A percentile compares a stretch with the other conserved stretches of the same genome.
Evolutionary conservation across 768 basidiomycete genomes (phyloP).

Genomic region (Tephrocybe sp.): DNA sequence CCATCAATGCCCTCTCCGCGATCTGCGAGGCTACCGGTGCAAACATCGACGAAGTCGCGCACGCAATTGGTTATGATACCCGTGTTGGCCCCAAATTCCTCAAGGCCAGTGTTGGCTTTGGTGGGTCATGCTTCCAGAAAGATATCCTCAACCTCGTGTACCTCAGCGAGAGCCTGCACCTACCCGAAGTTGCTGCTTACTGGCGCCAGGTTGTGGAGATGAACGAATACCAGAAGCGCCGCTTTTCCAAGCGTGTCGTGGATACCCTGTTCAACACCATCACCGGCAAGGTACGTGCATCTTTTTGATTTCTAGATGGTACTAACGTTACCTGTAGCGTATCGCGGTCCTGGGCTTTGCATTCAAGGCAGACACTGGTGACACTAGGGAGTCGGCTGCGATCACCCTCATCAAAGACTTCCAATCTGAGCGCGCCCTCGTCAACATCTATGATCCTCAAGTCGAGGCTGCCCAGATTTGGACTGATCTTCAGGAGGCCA

Average conservation of each 20-base stretch:
- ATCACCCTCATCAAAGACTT: slow-evolving; percentile 95
- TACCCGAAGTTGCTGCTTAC: slow-evolving; percentile 96
- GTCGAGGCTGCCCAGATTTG: slow-evolving; percentile 87
- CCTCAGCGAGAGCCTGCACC: slow-evolving; percentile 88
- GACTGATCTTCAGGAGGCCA: slow-evolving; percentile 68
- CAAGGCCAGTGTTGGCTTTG: slow-evolving; percentile 93
- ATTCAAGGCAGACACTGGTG: slow-evolving; percentile 99
- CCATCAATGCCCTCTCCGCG: slow-evolving; percentile 95
- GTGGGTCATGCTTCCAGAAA: slow-evolving; percentile 99
- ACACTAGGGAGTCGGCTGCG: slow-evolving; percentile 95
- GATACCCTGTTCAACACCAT: slow-evolving; percentile 99
- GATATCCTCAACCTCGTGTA: slow-evolving; percentile 99
- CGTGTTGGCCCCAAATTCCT: slow-evolving; percentile 95
- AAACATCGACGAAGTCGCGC: slow-evolving; percentile 95
- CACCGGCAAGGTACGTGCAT: slow-evolving; percentile 75
- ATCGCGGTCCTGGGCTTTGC: slow-evolving; percentile 98
- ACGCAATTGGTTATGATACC: slow-evolving; percentile 90
- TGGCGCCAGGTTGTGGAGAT: slow-evolving; percentile 97
- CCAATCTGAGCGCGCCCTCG: slow-evolving; percentile 79
- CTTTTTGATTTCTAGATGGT: background rate
- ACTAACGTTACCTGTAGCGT: slow-evolving; percentile 42
- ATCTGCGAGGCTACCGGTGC: slow-evolving; percentile 99
- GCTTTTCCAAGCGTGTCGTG: slow-evolving; percentile 95
- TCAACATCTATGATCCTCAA: slow-evolving; percentile 92
- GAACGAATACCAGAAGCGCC: slow-evolving; percentile 97